Percentiles rank a stretch among this genome's conserved stretches.
These are phyloP conservation scores for Capsella rubella DNA, from an alignment of 441 rosid species.

Conservation along the genomic window DNA sequence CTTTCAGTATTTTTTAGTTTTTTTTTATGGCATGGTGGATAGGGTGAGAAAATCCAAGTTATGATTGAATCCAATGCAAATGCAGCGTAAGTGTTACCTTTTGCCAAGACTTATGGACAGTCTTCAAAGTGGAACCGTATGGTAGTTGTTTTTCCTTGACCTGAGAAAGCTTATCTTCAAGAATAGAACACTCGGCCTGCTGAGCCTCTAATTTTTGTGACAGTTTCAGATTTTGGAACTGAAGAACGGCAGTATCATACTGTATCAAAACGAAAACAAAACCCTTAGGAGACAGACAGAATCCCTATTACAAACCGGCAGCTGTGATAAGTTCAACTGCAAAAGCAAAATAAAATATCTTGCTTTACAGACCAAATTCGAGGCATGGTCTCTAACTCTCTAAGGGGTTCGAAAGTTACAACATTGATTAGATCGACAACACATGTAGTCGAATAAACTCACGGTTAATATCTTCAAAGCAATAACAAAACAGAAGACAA, in stretches of 20 bases:
- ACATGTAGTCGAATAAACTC: not conserved
- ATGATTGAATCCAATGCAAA: not conserved
- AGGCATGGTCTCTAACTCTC: not conserved
- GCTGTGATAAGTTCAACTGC: not conserved
- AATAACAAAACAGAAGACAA: constrained; percentile 9
- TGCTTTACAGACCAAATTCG: not conserved
- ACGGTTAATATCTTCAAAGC: constrained; percentile 9
- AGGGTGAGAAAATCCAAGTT: not conserved
- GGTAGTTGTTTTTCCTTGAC: constrained; percentile 72
- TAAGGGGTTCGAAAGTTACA: constrained; percentile 3
- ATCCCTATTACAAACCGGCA: constrained; percentile 3
- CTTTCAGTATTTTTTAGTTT: not conserved
- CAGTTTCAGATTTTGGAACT: constrained; percentile 90
- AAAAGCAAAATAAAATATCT: not conserved
- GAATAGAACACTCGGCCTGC: constrained; percentile 72
- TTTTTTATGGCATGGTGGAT: not conserved
- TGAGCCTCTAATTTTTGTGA: constrained; percentile 84
- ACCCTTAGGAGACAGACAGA: constrained; percentile 1
- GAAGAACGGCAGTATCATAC: constrained; percentile 86
- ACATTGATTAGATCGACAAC: constrained; percentile 10
- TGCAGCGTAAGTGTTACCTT: constrained; percentile 53
- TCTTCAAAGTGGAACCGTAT: constrained; percentile 63
- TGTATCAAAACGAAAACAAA: constrained; percentile 45
- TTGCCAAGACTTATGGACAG: constrained; percentile 76
- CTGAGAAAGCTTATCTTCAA: constrained; percentile 63